Evolutionary conservation across 2,329 filamentous ascomycete genomes (phyloP).

Genomic region (Colletotrichum musae): DNA sequence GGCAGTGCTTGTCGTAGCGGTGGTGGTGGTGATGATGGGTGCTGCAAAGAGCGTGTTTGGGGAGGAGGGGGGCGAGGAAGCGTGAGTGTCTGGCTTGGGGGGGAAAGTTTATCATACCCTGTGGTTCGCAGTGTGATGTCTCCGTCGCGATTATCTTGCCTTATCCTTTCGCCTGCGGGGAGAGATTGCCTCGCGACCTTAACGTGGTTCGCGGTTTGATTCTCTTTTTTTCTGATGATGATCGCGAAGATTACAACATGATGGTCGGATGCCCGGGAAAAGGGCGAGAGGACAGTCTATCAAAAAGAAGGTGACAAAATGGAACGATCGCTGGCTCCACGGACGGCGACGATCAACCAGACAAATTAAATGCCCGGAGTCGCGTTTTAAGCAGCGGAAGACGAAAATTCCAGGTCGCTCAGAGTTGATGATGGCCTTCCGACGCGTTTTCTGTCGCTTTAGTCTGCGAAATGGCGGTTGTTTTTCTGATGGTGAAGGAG

Average conservation of each 20-base stretch:
- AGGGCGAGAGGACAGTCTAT: conserved; percentile 31
- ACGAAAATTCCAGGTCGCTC: conserved; percentile 15
- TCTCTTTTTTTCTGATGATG: conserved; percentile 17
- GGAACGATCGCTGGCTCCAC: conserved; percentile 28
- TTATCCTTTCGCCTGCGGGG: neutral
- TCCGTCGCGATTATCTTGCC: conserved; percentile 23
- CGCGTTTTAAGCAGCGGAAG: conserved; percentile 22
- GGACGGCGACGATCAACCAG: conserved; percentile 30
- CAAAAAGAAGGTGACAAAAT: conserved; percentile 36
- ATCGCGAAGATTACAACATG: conserved; percentile 40
- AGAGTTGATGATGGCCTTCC: conserved; percentile 29
- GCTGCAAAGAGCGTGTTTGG: conserved; percentile 1
- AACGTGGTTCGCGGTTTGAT: conserved; percentile 36
- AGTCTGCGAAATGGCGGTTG: conserved; percentile 27
- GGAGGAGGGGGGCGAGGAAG: conserved; percentile 7
- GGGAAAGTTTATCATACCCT: conserved; percentile 42
- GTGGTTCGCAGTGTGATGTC: conserved; percentile 29
- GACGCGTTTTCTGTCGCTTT: conserved; percentile 37
- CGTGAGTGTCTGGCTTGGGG: conserved; percentile 36
- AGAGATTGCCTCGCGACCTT: conserved; percentile 36
- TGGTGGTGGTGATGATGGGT: neutral
- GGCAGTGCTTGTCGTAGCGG: conserved; percentile 10
- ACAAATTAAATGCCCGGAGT: conserved; percentile 33
- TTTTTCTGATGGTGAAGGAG: conserved; percentile 40
- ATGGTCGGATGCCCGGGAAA: conserved; percentile 23